Evolutionary conservation across 768 basidiomycete species (phyloP), one percentile per base, ranked within the genome.

Genomic region (Podaxis sp.): DNA sequence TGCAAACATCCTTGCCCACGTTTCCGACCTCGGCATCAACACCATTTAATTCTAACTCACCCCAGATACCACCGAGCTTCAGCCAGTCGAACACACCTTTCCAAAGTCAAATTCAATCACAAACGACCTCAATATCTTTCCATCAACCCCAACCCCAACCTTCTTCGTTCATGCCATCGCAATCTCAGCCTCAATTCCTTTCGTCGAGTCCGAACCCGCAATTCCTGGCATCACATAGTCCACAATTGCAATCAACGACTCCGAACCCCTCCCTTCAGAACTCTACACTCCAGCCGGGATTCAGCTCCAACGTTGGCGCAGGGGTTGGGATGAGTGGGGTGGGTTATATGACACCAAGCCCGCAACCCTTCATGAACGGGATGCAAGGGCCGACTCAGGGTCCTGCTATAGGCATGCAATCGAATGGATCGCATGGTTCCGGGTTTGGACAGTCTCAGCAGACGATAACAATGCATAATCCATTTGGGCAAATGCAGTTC

Each of bases 301-400:
- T 61, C 12, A 36, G 39, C 51, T 24, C 46, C 57, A 57, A 67
- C 66, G 57, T 65, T 63, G 39, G 68, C 65, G 58, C 66, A 63
- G 39, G 68, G 57, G 22, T 67, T 7, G 53, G 70, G 59, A 69
- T 70, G 12, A 24, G 49, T 38, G 68, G 71, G 30, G 48, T 63
- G 42, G 69, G 68, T 26, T 65, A 69, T 28, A 53, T 70, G 71
- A 65, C 68, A 57, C 59, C 73, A 52, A 67, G 74, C 52, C 72
- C 69, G 51, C 75, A 77, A 63, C 69, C 74, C 5, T 77, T 76
- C 66, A 73, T 75, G 72, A 71, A 67, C 12, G 69, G 56, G 51
- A 69, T 70, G 59, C 63, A 72, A 22, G 73, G 67, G 22, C 74
- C 73, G 63, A 66, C 69, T 26, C 73, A 74, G 40, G 70, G 70